These are phyloP conservation scores for Quercus robur DNA, from an alignment of 306 rosid species.

Conservation along the genomic window DNA sequence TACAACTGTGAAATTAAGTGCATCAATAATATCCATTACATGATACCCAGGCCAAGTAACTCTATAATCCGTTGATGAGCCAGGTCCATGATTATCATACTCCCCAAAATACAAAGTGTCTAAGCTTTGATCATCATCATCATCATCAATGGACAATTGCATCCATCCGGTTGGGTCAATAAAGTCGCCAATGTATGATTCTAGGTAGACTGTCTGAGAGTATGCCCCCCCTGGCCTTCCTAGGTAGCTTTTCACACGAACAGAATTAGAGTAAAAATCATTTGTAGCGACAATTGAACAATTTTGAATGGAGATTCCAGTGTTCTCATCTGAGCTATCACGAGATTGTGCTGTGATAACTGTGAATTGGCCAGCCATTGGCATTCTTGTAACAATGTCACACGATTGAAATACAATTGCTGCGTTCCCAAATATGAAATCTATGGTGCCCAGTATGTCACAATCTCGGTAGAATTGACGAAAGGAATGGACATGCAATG, in stretches of 20 bases:
- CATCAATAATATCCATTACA: slow-evolving; percentile 54
- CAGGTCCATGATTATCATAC: slow-evolving; percentile 63
- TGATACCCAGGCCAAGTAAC: slow-evolving; percentile 54
- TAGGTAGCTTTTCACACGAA: slow-evolving; percentile 55
- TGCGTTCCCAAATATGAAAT: slow-evolving; percentile 78
- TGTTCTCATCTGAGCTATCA: slow-evolving; percentile 53
- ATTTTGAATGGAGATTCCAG: slow-evolving; percentile 75
- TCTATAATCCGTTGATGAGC: slow-evolving; percentile 36
- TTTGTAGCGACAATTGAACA: slow-evolving; percentile 53
- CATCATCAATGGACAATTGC: slow-evolving; percentile 33
- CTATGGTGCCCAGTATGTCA: slow-evolving; percentile 71
- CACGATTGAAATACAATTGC: slow-evolving; percentile 62
- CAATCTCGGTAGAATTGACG: slow-evolving; percentile 86
- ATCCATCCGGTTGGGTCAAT: slow-evolving; percentile 66
- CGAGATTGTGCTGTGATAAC: slow-evolving; percentile 72
- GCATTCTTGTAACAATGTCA: slow-evolving; percentile 49
- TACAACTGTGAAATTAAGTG: slow-evolving; percentile 50
- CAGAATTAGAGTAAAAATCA: slow-evolving; percentile 34
- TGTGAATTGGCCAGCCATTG: slow-evolving; percentile 53
- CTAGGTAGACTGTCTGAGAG: slow-evolving; percentile 54
- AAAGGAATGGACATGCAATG: slow-evolving; percentile 68
- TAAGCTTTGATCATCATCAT: slow-evolving; percentile 15
- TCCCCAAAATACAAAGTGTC: slow-evolving; percentile 68
- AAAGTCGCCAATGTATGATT: slow-evolving; percentile 55
- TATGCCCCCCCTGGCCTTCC: slow-evolving; percentile 73